Conservation (phyloP, 352 stramenopile genomes). For the Phytophthora uliginosa region DNA sequence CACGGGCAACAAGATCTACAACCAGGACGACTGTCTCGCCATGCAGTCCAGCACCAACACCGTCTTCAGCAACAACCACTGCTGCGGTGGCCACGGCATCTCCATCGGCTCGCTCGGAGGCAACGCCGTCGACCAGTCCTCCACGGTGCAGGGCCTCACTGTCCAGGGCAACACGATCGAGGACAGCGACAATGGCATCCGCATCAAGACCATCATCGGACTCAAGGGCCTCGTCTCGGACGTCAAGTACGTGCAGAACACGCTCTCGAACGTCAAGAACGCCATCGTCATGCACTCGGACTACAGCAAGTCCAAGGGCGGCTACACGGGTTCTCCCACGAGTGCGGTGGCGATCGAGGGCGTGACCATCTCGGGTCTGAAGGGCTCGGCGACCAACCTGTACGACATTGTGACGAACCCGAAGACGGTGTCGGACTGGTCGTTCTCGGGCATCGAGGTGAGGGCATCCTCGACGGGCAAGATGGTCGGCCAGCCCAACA, state of each 20-base stretch:
- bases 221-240: conserved; percentile 31
- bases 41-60: conserved; percentile 35
- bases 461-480: conserved; percentile 5
- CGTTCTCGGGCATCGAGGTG: conserved; percentile 17
- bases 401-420: conserved; percentile 36
- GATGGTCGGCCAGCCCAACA: conserved; percentile 13
- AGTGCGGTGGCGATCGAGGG: conserved; percentile 18
- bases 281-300: conserved; percentile 22
- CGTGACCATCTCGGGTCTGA: conserved; percentile 22
- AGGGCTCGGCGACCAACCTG: conserved; percentile 28
- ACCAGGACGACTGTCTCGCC: conserved; percentile 22
- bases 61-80: conserved; percentile 24
- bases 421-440: conserved; percentile 28
- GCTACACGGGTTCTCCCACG: conserved; percentile 30
- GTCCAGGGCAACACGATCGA: conserved; percentile 39
- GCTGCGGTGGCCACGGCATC: conserved; percentile 28
- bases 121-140: conserved; percentile 16
- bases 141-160: conserved; percentile 34
- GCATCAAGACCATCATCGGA: conserved; percentile 27
- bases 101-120: conserved; percentile 48
- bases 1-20: conserved; percentile 24
- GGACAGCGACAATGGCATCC: conserved; percentile 28
- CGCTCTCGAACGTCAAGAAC: conserved; percentile 26
- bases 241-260: conserved; percentile 31
- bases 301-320: conserved; percentile 29